A percentile compares a stretch with the other conserved stretches of the same genome.
These are phyloP conservation scores for Coemansia guatemalensis DNA, from an alignment of 192 early-diverging fungal genomes.

Conservation along the genomic window DNA sequence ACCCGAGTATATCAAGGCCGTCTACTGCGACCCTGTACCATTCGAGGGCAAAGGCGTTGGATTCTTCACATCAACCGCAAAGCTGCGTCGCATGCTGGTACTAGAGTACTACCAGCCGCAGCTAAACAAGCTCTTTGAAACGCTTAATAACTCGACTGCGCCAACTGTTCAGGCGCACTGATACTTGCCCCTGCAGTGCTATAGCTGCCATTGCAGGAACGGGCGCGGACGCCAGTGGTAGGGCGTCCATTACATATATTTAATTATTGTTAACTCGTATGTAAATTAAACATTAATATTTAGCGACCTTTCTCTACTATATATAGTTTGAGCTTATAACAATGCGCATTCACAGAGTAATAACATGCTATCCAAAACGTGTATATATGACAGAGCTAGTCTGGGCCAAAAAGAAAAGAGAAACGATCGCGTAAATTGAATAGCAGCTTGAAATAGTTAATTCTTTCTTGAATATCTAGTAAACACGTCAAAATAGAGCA, in stretches of 20 bases:
- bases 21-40: slow-evolving; percentile 64
- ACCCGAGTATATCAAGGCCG: slow-evolving; percentile 72
- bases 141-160: slow-evolving; percentile 28
- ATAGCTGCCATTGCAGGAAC: background rate
- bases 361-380: too few relatives aligned
- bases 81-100: slow-evolving; percentile 64
- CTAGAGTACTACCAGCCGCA: slow-evolving; percentile 42
- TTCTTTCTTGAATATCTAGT: slow-evolving; percentile 40
- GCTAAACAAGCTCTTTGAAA: slow-evolving; percentile 57
- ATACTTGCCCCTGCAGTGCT: background rate
- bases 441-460: slow-evolving; percentile 17
- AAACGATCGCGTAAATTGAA: slow-evolving; percentile 13
- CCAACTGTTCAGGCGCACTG: slow-evolving; percentile 1
- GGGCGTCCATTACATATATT: background rate
- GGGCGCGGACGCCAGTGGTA: background rate
- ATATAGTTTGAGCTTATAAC: background rate
- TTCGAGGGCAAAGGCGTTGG: slow-evolving; percentile 67
- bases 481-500: slow-evolving; percentile 52
- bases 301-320: background rate
- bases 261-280: background rate
- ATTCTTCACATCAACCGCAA: slow-evolving; percentile 83
- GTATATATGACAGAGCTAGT: background rate
- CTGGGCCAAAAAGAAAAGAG: background rate
- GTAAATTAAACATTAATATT: background rate
- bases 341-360: too few relatives aligned